Percentiles rank a stretch among this genome's conserved stretches.
Evolutionary conservation across 2,329 filamentous ascomycete genomes (phyloP).

Genomic region (Aureobasidium uvarum): DNA sequence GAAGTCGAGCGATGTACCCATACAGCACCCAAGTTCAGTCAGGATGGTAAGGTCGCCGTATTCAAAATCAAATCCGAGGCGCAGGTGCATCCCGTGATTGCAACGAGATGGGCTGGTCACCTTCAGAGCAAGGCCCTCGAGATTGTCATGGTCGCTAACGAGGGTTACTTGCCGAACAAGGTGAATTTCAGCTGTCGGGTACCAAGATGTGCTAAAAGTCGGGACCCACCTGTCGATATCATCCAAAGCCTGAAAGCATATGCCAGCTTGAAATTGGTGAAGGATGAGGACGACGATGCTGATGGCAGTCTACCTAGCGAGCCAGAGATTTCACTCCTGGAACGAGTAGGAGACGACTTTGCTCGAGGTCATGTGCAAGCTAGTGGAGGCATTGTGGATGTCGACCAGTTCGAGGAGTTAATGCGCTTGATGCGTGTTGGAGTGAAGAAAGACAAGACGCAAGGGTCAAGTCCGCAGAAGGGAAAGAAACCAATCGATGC

Average conservation of each 20-base stretch:
- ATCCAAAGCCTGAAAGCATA: constrained; percentile 57
- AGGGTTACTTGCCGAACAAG: constrained; percentile 61
- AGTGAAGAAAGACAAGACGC: constrained; percentile 49
- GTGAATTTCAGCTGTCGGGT: constrained; percentile 68
- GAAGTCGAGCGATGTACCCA: constrained; percentile 63
- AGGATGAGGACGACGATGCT: constrained; percentile 24
- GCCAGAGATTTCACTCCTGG: constrained; percentile 38
- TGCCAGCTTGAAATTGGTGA: constrained; percentile 40
- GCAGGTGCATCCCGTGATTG: constrained; percentile 66
- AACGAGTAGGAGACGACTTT: constrained; percentile 61
- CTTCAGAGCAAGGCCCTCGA: constrained; percentile 59
- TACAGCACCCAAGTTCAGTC: constrained; percentile 62
- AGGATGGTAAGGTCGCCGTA: constrained; percentile 61
- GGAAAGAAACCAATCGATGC: constrained; percentile 40
- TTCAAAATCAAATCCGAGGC: constrained; percentile 60
- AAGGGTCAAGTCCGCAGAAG: constrained; percentile 37
- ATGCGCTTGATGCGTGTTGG: constrained; percentile 59
- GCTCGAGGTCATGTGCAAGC: constrained; percentile 67
- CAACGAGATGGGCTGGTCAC: constrained; percentile 64
- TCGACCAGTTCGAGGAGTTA: constrained; percentile 63
- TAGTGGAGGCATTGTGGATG: constrained; percentile 62
- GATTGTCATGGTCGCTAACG: constrained; percentile 65
- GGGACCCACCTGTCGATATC: constrained; percentile 60
- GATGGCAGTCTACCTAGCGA: constrained; percentile 19
- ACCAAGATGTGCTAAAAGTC: constrained; percentile 54